Evolutionary conservation across 1,139 yeast genomes (phyloP).

Genomic region (Geotrichum phurueaensis): DNA sequence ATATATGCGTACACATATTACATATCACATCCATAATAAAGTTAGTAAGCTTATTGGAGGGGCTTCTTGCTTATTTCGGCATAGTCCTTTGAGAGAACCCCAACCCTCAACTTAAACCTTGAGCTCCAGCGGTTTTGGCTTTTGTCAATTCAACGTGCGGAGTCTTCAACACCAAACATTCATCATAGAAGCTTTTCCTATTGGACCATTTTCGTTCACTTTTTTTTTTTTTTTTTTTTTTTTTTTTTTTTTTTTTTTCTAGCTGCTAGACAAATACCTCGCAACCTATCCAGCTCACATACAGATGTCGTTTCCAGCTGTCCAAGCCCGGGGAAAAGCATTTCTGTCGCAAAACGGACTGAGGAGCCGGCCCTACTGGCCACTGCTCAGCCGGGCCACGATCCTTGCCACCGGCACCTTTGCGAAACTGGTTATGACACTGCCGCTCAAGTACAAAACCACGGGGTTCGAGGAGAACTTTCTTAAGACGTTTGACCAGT

Average conservation of each 20-base stretch:
- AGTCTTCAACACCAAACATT: background rate
- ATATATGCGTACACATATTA: background rate
- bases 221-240: background rate
- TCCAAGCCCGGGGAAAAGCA: conserved; percentile 67
- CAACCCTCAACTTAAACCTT: background rate
- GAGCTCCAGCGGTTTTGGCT: background rate
- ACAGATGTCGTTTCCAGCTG: conserved; percentile 67
- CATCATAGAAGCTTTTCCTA: background rate
- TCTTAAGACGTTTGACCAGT: conserved; percentile 43
- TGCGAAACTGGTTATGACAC: conserved; percentile 56
- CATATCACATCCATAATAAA: too few species aligned
- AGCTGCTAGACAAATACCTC: background rate
- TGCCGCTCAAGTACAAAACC: conserved; percentile 58
- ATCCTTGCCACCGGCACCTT: conserved; percentile 60
- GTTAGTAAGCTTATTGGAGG: too few species aligned
- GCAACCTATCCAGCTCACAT: background rate
- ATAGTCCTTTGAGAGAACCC: background rate
- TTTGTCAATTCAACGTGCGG: background rate
- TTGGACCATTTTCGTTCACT: background rate
- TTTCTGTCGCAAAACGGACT: conserved; percentile 62
- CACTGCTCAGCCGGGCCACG: conserved; percentile 60
- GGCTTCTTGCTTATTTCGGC: background rate
- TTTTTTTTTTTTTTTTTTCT: background rate
- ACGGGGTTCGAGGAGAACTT: conserved; percentile 42
- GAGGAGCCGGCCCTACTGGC: conserved; percentile 48